Evolutionary conservation across 768 basidiomycete species (phyloP).

Genomic region (Trametes villosa): DNA sequence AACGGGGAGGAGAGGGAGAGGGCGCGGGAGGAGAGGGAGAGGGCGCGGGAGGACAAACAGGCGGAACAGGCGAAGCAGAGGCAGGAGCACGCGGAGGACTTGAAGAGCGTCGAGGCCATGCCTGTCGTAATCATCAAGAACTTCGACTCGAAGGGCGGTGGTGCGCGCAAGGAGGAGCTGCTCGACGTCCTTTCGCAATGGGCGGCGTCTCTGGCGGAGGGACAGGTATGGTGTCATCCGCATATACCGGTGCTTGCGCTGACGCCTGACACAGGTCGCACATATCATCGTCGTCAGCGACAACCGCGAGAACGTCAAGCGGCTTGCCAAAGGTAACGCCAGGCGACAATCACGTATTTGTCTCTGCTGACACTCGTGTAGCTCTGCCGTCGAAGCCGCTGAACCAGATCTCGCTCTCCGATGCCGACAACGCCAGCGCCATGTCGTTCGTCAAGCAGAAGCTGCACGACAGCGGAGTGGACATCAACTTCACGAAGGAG

Average conservation of each 20-base stretch:
- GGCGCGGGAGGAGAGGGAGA: constrained; percentile 29
- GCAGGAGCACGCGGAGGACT: constrained; percentile 45
- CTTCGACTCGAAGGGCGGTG: constrained; percentile 63
- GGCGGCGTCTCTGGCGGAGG: constrained; percentile 83
- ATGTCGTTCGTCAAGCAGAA: constrained; percentile 83
- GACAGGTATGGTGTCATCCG: constrained; percentile 51
- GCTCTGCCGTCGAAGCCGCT: constrained; percentile 87
- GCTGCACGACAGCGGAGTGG: constrained; percentile 59
- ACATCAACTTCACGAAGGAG: constrained; percentile 55
- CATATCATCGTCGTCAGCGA: constrained; percentile 93
- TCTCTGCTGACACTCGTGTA: constrained; percentile 32
- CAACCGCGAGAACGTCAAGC: constrained; percentile 84
- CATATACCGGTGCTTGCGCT: neutral
- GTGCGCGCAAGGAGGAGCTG: constrained; percentile 65
- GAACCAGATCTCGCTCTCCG: constrained; percentile 75
- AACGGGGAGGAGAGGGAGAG: too few relatives aligned
- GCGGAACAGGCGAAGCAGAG: constrained; percentile 37
- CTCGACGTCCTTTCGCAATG: constrained; percentile 79
- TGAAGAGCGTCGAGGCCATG: constrained; percentile 60
- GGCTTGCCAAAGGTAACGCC: constrained; percentile 73
- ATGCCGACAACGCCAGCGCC: constrained; percentile 83
- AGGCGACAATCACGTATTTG: neutral
- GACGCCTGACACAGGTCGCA: constrained; percentile 59
- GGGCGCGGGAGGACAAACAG: constrained; percentile 29
- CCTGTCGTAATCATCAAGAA: constrained; percentile 89